phyloP scores from a whole-genome alignment of 129 eudicot genomes.

The Sambucus nigra region DNA sequence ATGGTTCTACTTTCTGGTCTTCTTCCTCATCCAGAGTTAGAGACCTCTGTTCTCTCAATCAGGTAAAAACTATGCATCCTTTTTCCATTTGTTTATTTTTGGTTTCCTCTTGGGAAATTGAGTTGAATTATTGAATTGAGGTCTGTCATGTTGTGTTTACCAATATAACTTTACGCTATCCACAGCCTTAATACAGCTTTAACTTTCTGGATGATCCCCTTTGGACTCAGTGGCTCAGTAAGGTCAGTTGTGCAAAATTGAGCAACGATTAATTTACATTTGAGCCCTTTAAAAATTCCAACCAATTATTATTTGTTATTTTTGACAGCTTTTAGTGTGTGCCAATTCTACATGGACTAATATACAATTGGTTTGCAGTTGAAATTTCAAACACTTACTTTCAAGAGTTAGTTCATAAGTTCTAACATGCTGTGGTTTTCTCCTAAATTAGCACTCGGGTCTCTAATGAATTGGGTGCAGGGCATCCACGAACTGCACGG shows the following conservation, averaged over 20 bases:
- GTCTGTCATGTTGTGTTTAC: not conserved
- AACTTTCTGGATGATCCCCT: slow-evolving; percentile 73
- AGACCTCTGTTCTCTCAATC: slow-evolving; percentile 86
- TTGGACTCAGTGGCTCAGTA: slow-evolving; percentile 66
- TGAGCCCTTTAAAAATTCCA: too few species aligned
- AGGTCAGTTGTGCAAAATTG: slow-evolving; percentile 42
- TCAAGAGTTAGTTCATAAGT: not conserved
- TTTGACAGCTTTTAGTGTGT: too few species aligned
- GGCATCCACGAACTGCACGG: slow-evolving; percentile 58
- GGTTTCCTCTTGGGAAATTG: not conserved
- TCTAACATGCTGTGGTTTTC: not conserved
- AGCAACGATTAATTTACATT: too few species aligned
- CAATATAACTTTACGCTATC: not conserved
- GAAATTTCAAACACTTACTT: too few species aligned
- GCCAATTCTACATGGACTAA: too few species aligned
- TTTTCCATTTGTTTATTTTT: not conserved
- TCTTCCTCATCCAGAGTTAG: slow-evolving; percentile 73
- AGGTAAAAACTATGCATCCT: slow-evolving; percentile 21
- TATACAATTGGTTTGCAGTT: too few species aligned
- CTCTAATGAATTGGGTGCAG: slow-evolving; percentile 87
- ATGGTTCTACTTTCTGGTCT: slow-evolving; percentile 88
- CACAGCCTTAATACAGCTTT: slow-evolving; percentile 58
- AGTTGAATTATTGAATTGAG: slow-evolving; percentile 2
- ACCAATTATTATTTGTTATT: too few species aligned
- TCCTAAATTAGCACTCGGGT: slow-evolving; percentile 51